Conservation (phyloP, 495 filamentous ascomycete species). For the Penicillium simplicissimum region DNA sequence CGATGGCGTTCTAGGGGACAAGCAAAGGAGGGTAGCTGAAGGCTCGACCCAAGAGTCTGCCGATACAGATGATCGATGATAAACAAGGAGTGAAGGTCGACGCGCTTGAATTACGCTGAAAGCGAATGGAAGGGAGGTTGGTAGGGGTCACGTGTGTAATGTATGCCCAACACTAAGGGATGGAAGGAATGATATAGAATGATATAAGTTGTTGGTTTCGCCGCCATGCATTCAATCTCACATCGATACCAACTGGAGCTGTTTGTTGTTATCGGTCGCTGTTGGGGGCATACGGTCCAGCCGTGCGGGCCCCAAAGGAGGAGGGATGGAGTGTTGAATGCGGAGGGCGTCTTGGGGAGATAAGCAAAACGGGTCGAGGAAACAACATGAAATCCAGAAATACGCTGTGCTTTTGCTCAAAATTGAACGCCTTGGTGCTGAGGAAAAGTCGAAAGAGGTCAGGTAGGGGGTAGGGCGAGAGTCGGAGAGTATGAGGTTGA, state of each 20-base stretch:
- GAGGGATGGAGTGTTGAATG: background rate
- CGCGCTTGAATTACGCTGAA: background rate
- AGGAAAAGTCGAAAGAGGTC: conserved; percentile 1
- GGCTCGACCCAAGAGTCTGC: background rate
- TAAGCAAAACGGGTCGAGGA: background rate
- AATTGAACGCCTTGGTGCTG: conserved; percentile 12
- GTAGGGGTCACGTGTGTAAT: background rate
- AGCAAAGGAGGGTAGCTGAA: conserved; percentile 9
- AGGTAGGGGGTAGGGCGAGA: conserved; percentile 6
- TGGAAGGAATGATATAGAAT: conserved; percentile 2
- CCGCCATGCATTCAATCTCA: background rate
- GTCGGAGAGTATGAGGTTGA: background rate
- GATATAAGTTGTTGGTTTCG: background rate
- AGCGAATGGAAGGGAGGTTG: background rate
- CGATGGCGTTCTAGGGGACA: conserved; percentile 6
- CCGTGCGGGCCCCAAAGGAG: conserved; percentile 23
- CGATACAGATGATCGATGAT: background rate
- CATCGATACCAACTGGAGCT: conserved; percentile 4
- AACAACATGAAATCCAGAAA: conserved; percentile 14
- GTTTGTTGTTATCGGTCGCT: conserved; percentile 4
- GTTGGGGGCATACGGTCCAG: conserved; percentile 23
- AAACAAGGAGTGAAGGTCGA: background rate
- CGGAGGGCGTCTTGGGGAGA: background rate
- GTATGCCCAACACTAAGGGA: background rate
- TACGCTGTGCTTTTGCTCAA: conserved; percentile 22